Conservation (phyloP, 2,329 filamentous ascomycete genomes). For the Aureobasidium sp. region DNA sequence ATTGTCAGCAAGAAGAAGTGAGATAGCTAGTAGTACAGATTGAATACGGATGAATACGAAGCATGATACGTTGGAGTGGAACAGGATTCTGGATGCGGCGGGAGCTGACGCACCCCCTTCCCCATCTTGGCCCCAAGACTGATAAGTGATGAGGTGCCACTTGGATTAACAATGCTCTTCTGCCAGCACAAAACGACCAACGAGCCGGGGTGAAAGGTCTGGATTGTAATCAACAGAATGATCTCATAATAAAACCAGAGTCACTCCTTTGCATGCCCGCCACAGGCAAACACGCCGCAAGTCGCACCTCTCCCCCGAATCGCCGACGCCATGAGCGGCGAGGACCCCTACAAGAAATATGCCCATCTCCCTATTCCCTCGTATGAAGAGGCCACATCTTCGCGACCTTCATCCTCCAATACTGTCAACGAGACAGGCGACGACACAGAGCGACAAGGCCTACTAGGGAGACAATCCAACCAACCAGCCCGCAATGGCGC, state of each 20-base stretch:
- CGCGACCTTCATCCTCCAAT: slow-evolving; percentile 44
- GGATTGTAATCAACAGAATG: neutral
- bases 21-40: neutral
- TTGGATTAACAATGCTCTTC: neutral
- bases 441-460: slow-evolving; percentile 69
- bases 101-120: slow-evolving; percentile 11
- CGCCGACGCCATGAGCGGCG: slow-evolving; percentile 12
- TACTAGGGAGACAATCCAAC: slow-evolving; percentile 45
- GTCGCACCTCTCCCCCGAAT: neutral
- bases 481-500: slow-evolving; percentile 36
- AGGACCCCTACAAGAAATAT: slow-evolving; percentile 16
- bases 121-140: slow-evolving; percentile 13
- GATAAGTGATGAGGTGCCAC: slow-evolving; percentile 5
- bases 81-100: neutral
- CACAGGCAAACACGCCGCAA: neutral
- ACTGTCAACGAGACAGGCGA: slow-evolving; percentile 55
- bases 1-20: slow-evolving; percentile 30
- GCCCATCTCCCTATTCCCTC: slow-evolving; percentile 63
- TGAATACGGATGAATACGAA: slow-evolving; percentile 1
- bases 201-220: neutral
- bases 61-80: slow-evolving; percentile 7
- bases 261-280: neutral
- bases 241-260: slow-evolving; percentile 19
- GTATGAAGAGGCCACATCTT: slow-evolving; percentile 71
- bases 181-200: neutral